Percentiles rank a stretch among this genome's conserved stretches.
Conservation (phyloP, 495 filamentous ascomycete species). For the Talaromyces borbonicus region DNA sequence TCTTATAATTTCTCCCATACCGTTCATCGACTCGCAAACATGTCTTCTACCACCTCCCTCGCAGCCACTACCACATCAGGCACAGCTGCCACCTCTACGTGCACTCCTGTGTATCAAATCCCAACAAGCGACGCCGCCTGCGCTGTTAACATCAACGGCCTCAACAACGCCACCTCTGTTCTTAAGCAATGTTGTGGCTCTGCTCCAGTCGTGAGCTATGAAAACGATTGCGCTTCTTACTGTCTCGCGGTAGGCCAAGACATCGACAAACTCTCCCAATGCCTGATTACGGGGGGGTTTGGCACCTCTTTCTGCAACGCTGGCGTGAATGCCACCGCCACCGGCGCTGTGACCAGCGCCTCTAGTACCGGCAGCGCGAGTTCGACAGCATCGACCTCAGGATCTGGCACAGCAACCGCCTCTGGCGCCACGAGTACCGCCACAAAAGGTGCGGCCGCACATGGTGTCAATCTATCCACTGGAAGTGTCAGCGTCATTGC, state of each 20-base stretch:
- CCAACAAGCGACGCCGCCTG: constrained; percentile 37
- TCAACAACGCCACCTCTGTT: constrained; percentile 27
- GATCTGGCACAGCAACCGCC: constrained; percentile 12
- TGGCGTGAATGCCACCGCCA: constrained; percentile 28
- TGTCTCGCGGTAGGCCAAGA: constrained; percentile 38
- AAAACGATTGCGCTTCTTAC: constrained; percentile 39
- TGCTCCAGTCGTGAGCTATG: constrained; percentile 31
- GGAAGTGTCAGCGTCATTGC: constrained; percentile 26
- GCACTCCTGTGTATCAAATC: constrained; percentile 25
- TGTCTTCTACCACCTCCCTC: not conserved
- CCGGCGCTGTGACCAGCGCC: constrained; percentile 17
- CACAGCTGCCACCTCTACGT: constrained; percentile 15
- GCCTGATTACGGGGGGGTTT: constrained; percentile 25
- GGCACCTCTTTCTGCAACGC: constrained; percentile 31
- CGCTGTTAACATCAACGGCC: constrained; percentile 17
- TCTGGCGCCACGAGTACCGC: constrained; percentile 12
- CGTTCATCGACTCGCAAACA: not conserved
- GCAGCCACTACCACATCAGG: constrained; percentile 3
- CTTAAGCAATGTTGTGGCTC: constrained; percentile 36
- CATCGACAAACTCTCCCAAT: constrained; percentile 23
- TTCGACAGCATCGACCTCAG: constrained; percentile 15
- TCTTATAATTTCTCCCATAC: no score
- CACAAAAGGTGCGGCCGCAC: constrained; percentile 9
- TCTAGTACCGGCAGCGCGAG: constrained; percentile 17
- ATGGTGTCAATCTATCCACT: constrained; percentile 16